Evolutionary conservation across 257 asterid species (phyloP), one percentile per base, ranked within the genome.

Genomic region (Rehmannia glutinosa): DNA sequence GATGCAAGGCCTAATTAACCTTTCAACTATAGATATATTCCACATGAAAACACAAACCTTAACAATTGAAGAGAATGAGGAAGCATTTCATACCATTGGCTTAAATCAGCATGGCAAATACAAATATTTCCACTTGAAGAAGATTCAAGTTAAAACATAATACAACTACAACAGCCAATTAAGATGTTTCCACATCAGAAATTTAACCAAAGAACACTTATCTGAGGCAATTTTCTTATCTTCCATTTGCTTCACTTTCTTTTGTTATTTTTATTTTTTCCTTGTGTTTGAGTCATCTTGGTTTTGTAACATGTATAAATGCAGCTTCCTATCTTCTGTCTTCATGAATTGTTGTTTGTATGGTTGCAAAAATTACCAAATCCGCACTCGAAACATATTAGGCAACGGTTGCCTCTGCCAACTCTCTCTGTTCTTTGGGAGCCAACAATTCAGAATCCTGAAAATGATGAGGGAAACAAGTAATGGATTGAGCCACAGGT

Each of bases 361-460:
- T 55, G 11, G 32, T 60, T 57, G 23, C 54, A 30, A 51, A 30
- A 4, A 21, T 15, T 15, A 16, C 13, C 49, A 16, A 7, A 42
- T 39, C 2, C 38, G 16, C 27, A 19, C 12, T 53, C 59, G 6
- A 1, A 42, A 2, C 8, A 13, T 62, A n/a, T n/a, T n/a, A 74
- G 60, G 73, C 75, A n/a, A 76, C 12, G 72, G 81, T 86, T 13
- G 83, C 73, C 62, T 81, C 80, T 5, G 81, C 78, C 46, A 81
- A 17, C 82, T 65, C 75, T 47, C 19, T 65, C 66, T 70, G 82
- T 19, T 58, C 66, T 50, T 81, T 74, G 10, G 70, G 75, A 38
- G 73, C 73, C 73, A 86, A 75, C 66, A 75, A 55, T 75, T 81
- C 93, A 24, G 67, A 83, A 78, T 86, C 93, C 88, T 86, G 76